These are phyloP conservation scores for Globisporangium irregulare DNA, from an alignment of 352 stramenopile genomes.

Conservation along the genomic window DNA sequence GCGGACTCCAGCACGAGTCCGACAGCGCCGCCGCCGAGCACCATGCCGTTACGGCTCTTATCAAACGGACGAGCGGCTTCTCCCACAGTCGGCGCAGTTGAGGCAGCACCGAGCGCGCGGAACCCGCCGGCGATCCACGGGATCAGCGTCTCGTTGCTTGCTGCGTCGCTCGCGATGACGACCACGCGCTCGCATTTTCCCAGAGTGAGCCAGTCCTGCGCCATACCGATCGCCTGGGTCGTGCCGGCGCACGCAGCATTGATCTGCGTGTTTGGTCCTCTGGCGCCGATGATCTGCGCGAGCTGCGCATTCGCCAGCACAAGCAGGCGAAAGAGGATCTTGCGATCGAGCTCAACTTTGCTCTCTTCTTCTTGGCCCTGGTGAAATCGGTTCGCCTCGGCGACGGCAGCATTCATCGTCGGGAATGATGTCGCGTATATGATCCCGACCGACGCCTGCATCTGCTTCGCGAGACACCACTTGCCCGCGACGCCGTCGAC, in stretches of 20 bases:
- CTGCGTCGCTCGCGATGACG: slow-evolving; percentile 93
- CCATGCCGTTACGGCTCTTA: slow-evolving; percentile 90
- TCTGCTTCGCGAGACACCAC: slow-evolving; percentile 88
- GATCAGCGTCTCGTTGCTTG: slow-evolving; percentile 87
- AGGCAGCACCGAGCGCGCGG: slow-evolving; percentile 91
- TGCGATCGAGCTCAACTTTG: slow-evolving; percentile 89
- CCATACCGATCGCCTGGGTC: slow-evolving; percentile 90
- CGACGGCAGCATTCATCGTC: slow-evolving; percentile 92
- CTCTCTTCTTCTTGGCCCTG: slow-evolving; percentile 14
- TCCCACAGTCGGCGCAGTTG: slow-evolving; percentile 68
- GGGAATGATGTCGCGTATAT: slow-evolving; percentile 96
- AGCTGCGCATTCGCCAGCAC: slow-evolving; percentile 96
- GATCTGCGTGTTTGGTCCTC: slow-evolving; percentile 95
- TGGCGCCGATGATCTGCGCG: slow-evolving; percentile 92
- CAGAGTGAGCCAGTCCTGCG: slow-evolving; percentile 93
- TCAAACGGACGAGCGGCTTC: slow-evolving; percentile 92
- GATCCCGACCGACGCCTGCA: slow-evolving; percentile 88
- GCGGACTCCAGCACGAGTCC: slow-evolving; percentile 75
- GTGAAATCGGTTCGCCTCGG: slow-evolving; percentile 85
- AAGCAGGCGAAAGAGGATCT: slow-evolving; percentile 96
- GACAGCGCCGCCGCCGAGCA: slow-evolving; percentile 91
- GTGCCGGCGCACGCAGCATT: slow-evolving; percentile 96
- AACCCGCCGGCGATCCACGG: slow-evolving; percentile 95
- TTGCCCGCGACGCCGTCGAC: slow-evolving; percentile 63
- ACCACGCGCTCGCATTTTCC: slow-evolving; percentile 93